Conservation (phyloP, 805 yeast genomes). For the Vanderwaltozyma tropicalis region DNA sequence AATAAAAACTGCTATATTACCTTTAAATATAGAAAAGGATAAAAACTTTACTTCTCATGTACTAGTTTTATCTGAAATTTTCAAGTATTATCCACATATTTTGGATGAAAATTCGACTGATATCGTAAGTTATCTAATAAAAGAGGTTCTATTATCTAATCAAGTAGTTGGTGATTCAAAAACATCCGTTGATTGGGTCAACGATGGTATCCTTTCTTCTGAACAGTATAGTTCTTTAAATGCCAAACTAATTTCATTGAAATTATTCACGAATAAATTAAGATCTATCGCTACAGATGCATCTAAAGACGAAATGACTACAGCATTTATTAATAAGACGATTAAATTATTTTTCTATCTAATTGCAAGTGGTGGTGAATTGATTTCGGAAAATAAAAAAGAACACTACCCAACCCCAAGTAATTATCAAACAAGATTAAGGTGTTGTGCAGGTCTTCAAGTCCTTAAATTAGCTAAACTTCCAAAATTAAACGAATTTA, state of each 20-base stretch:
- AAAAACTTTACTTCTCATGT: conserved; percentile 43
- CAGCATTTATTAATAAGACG: conserved; percentile 48
- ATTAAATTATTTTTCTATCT: conserved; percentile 56
- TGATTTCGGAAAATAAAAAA: conserved; percentile 36
- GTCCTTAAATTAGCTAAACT: conserved; percentile 53
- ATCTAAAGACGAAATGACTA: conserved; percentile 30
- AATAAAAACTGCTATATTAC: conserved; percentile 38
- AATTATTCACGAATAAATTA: conserved; percentile 51
- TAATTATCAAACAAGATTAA: conserved; percentile 46
- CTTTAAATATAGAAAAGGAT: conserved; percentile 33
- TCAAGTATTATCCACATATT: conserved; percentile 36
- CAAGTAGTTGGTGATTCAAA: conserved; percentile 24
- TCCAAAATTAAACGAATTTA: conserved; percentile 40
- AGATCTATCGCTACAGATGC: conserved; percentile 27
- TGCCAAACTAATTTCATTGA: conserved; percentile 44
- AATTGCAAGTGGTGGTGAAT: conserved; percentile 70
- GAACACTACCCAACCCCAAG: conserved; percentile 51
- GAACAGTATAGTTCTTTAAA: conserved; percentile 28
- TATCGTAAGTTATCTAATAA: conserved; percentile 49
- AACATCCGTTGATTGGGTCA: conserved; percentile 36
- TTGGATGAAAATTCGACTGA: conserved; percentile 47
- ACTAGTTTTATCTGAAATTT: conserved; percentile 50
- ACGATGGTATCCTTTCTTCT: conserved; percentile 27
- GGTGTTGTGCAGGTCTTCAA: conserved; percentile 58
- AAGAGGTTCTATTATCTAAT: conserved; percentile 51